These are phyloP conservation scores for Edaphochlamys debaryana DNA, from an alignment of 139 green algal genomes.

Conservation along the genomic window DNA sequence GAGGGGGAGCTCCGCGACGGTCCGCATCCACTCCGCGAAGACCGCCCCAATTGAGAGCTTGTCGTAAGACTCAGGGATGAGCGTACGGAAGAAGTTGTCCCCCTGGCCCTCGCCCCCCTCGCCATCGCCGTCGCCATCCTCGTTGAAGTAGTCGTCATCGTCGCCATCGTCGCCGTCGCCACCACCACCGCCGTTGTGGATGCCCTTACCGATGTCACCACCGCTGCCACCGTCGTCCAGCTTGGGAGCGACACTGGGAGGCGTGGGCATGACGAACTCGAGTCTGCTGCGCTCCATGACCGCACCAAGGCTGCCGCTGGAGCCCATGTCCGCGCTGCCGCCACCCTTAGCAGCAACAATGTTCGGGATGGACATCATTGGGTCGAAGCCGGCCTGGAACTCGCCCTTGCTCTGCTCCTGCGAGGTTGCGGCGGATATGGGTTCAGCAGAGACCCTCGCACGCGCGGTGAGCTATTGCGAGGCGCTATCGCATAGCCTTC, in stretches of 20 bases:
- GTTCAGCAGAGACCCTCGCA: conserved; percentile 9
- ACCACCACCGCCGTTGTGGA: conserved; percentile 86
- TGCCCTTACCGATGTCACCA: conserved; percentile 86
- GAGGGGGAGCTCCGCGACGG: conserved; percentile 85
- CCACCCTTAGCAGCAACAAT: conserved; percentile 48
- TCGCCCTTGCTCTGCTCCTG: background rate
- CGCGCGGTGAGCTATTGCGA: no score
- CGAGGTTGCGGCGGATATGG: background rate
- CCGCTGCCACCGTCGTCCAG: conserved; percentile 87
- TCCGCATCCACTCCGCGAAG: conserved; percentile 85
- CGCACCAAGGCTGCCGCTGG: conserved; percentile 44
- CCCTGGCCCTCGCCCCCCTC: conserved; percentile 63
- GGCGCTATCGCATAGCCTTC: no score
- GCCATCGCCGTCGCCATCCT: conserved; percentile 72
- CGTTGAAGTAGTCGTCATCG: conserved; percentile 94
- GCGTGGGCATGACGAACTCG: conserved; percentile 69
- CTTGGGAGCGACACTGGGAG: conserved; percentile 55
- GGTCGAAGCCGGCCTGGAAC: conserved; percentile 2
- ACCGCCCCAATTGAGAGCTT: conserved; percentile 88
- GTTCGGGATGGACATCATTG: conserved; percentile 47
- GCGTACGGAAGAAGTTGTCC: conserved; percentile 77
- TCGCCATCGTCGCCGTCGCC: conserved; percentile 85
- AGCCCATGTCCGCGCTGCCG: conserved; percentile 53
- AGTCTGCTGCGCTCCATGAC: conserved; percentile 57
- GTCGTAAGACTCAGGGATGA: conserved; percentile 92